A percentile compares a stretch with the other conserved stretches of the same genome.
phyloP scores from a whole-genome alignment of 495 filamentous ascomycete species.

The Podospora bellae-mahoneyi region DNA sequence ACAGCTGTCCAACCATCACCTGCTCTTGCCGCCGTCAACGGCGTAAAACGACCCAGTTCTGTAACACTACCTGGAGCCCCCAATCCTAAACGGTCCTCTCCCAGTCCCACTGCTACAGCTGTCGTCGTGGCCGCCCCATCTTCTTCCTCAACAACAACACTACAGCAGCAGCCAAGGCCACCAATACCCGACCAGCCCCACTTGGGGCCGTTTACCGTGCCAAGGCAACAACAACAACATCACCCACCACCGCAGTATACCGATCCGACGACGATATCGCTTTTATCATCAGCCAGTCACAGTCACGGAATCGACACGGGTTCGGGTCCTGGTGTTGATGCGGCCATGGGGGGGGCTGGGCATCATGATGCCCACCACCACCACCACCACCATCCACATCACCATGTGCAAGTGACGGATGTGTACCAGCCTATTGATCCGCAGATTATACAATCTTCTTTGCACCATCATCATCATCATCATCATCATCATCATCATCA shows the following conservation, averaged over 20 bases:
- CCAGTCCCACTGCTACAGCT: constrained; percentile 20
- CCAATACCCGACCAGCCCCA: constrained; percentile 20
- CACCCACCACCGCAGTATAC: constrained; percentile 27
- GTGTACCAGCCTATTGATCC: constrained; percentile 50
- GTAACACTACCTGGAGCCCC: constrained; percentile 20
- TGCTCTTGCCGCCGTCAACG: constrained; percentile 10
- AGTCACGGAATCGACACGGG: background rate
- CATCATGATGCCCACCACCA: constrained; percentile 21
- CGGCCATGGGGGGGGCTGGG: constrained; percentile 10
- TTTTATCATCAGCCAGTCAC: constrained; percentile 26
- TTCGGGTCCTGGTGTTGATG: background rate
- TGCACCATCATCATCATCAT: constrained; percentile 17
- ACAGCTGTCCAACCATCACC: background rate
- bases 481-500: constrained; percentile 20
- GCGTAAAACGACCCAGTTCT: constrained; percentile 29
- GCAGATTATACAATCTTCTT: constrained; percentile 45
- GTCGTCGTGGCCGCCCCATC: constrained; percentile 4
- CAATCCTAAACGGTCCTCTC: constrained; percentile 32
- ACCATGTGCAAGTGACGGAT: constrained; percentile 13
- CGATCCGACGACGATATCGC: constrained; percentile 35
- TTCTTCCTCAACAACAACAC: constrained; percentile 27
- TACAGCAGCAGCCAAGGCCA: constrained; percentile 4
- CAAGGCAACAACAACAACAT: constrained; percentile 26
- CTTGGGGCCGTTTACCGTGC: constrained; percentile 25
- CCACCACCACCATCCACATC: constrained; percentile 18